Evolutionary conservation across 768 basidiomycete species (phyloP).

Genomic region (Termitomyces sp.): DNA sequence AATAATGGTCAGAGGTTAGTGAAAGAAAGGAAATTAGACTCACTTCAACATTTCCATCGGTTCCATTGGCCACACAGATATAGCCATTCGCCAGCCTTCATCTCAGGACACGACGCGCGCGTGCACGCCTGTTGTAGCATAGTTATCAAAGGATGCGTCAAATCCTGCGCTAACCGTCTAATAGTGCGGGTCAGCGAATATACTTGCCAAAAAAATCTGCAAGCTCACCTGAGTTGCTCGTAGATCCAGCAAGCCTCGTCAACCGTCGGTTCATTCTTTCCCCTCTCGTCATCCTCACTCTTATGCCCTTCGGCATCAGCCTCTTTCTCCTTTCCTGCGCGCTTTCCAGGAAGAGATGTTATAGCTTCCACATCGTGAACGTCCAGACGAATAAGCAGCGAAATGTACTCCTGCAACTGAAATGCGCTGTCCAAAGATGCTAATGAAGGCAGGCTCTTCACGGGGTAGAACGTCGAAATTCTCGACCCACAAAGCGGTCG

Average conservation of each 20-base stretch:
- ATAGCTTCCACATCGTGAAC: slow-evolving; percentile 86
- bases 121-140: slow-evolving; percentile 86
- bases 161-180: slow-evolving; percentile 84
- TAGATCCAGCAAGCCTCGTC: slow-evolving; percentile 87
- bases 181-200: background rate
- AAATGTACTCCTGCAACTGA: slow-evolving; percentile 92
- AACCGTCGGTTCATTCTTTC: slow-evolving; percentile 50
- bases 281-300: slow-evolving; percentile 24
- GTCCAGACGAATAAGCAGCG: slow-evolving; percentile 77
- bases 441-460: slow-evolving; percentile 64
- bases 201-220: slow-evolving; percentile 1
- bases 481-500: slow-evolving; percentile 73
- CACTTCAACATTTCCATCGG: slow-evolving; percentile 83
- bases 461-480: slow-evolving; percentile 74
- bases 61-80: slow-evolving; percentile 94
- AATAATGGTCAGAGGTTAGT: background rate
- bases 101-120: slow-evolving; percentile 83
- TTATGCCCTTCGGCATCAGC: slow-evolving; percentile 23
- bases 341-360: slow-evolving; percentile 64
- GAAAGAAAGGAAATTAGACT: slow-evolving; percentile 12
- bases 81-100: slow-evolving; percentile 99
- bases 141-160: slow-evolving; percentile 80
- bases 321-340: slow-evolving; percentile 25
- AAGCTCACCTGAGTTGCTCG: slow-evolving; percentile 39
- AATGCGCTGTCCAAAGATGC: slow-evolving; percentile 85